phyloP scores from a whole-genome alignment of 108 stramenopile genomes.

The Skeletonema costatum region DNA sequence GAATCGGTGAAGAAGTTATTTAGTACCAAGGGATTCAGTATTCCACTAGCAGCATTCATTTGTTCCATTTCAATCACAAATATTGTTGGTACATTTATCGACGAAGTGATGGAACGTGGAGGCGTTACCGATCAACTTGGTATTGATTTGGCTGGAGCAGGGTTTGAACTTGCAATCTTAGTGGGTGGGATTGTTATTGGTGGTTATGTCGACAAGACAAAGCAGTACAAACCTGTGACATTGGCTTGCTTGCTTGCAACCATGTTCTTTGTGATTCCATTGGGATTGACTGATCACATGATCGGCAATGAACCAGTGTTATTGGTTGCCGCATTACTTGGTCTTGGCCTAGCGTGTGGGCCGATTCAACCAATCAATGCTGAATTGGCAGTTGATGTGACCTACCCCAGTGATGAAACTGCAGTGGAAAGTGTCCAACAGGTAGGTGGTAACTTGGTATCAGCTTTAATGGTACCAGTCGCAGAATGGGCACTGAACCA shows the following conservation, averaged over 20 bases:
- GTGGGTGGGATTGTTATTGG: slow-evolving; percentile 86
- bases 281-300: slow-evolving; percentile 61
- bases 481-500: slow-evolving; percentile 55
- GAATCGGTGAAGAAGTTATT: slow-evolving; percentile 78
- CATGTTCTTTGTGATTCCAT: slow-evolving; percentile 52
- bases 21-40: slow-evolving; percentile 62
- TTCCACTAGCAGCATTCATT: slow-evolving; percentile 79
- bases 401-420: slow-evolving; percentile 67
- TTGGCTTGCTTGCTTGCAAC: slow-evolving; percentile 73
- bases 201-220: slow-evolving; percentile 84
- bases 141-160: slow-evolving; percentile 86
- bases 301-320: slow-evolving; percentile 49
- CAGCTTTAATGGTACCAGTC: slow-evolving; percentile 57
- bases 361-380: slow-evolving; percentile 71
- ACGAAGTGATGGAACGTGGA: slow-evolving; percentile 87
- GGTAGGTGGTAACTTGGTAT: slow-evolving; percentile 58
- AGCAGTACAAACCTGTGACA: slow-evolving; percentile 85
- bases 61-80: slow-evolving; percentile 85
- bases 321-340: slow-evolving; percentile 49
- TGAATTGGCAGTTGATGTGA: slow-evolving; percentile 69
- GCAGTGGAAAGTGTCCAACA: slow-evolving; percentile 67
- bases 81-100: slow-evolving; percentile 87
- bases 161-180: slow-evolving; percentile 86
- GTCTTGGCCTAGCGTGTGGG: slow-evolving; percentile 53
- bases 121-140: slow-evolving; percentile 79